phyloP scores from a whole-genome alignment of 169 alveolate genomes.

The Theileria luwenshuni region DNA sequence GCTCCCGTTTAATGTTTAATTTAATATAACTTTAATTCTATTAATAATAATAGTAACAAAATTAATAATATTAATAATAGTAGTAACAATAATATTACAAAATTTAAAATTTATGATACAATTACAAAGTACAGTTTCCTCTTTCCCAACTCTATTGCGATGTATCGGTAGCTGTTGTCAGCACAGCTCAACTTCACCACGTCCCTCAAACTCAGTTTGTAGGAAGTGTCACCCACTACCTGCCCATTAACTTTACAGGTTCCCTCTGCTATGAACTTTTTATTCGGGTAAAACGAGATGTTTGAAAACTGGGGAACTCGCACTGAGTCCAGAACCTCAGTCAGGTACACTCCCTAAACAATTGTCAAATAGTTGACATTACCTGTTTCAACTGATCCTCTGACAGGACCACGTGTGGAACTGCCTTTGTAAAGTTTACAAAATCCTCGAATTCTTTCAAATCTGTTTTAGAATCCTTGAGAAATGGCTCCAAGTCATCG shows the following conservation, averaged over 20 bases:
- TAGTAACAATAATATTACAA: too few relatives aligned
- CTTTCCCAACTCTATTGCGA: slow-evolving; percentile 52
- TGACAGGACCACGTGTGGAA: slow-evolving; percentile 18
- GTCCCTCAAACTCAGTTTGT: slow-evolving; percentile 27
- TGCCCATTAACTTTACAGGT: slow-evolving; percentile 52
- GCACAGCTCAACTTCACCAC: slow-evolving; percentile 24
- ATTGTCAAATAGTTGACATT: neutral
- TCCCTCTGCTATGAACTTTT: slow-evolving; percentile 59
- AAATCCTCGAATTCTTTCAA: slow-evolving; percentile 35
- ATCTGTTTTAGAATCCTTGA: neutral
- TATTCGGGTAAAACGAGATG: slow-evolving; percentile 43
- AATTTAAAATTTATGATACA: neutral
- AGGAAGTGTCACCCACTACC: slow-evolving; percentile 20
- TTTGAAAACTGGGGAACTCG: slow-evolving; percentile 40
- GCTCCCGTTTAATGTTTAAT: too few relatives aligned
- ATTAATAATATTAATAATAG: too few relatives aligned
- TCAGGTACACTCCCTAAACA: slow-evolving; percentile 35
- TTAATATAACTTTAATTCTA: too few relatives aligned
- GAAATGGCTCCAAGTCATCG: neutral
- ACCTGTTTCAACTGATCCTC: slow-evolving; percentile 17
- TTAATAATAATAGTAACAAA: too few relatives aligned
- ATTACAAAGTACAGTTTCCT: slow-evolving; percentile 41
- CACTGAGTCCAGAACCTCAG: slow-evolving; percentile 38
- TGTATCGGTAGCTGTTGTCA: slow-evolving; percentile 25
- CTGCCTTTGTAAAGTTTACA: slow-evolving; percentile 23